These are phyloP conservation scores for Leucaena leucocephala DNA, from an alignment of 306 rosid genomes.

Conservation along the genomic window DNA sequence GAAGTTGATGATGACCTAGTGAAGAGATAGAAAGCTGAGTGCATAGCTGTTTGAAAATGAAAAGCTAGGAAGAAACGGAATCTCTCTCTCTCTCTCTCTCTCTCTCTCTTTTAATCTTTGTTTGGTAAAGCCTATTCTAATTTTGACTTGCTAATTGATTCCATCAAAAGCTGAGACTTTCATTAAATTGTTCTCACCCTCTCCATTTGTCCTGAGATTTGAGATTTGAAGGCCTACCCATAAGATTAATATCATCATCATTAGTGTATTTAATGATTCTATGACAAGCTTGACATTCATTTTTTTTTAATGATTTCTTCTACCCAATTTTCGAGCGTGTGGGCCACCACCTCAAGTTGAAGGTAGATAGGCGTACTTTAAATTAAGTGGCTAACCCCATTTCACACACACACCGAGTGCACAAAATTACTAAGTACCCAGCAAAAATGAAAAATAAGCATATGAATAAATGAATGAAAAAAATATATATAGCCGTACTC, in stretches of 20 bases:
- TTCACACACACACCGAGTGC: too few species aligned
- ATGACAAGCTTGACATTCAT: background rate
- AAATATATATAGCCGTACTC: too few species aligned
- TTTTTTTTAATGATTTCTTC: background rate
- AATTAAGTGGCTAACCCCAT: too few species aligned
- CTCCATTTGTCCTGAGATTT: background rate
- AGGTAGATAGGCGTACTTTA: too few species aligned
- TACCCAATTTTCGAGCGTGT: background rate
- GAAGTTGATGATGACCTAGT: conserved; percentile 11
- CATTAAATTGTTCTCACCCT: background rate
- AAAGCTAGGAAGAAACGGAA: conserved; percentile 13
- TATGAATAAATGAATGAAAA: too few species aligned
- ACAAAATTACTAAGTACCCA: too few species aligned
- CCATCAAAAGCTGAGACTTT: background rate
- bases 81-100: conserved; percentile 11
- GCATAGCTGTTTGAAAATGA: conserved; percentile 24
- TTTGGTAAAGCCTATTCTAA: background rate
- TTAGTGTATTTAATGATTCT: background rate
- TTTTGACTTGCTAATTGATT: background rate
- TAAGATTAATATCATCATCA: background rate
- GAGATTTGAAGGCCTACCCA: too few species aligned
- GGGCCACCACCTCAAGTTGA: background rate
- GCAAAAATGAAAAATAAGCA: too few species aligned
- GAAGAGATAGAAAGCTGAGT: conserved; percentile 24
- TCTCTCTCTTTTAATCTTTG: background rate